A percentile compares a stretch with the other conserved stretches of the same genome.
Conservation (phyloP, 768 basidiomycete species). For the Pleurotus tuber-regium region DNA sequence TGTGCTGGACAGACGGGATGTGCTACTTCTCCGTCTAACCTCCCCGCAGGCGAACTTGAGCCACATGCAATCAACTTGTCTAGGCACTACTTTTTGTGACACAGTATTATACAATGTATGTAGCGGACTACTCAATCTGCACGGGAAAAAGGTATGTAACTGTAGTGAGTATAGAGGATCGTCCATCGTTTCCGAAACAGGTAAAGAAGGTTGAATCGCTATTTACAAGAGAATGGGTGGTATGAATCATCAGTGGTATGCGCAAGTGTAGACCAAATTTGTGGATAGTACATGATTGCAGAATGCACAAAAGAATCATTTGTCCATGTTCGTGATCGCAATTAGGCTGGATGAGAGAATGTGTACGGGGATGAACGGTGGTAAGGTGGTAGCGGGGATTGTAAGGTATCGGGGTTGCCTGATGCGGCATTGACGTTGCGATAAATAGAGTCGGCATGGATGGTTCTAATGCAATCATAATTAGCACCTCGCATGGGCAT, state of each 20-base stretch:
- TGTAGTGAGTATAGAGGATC: too few relatives aligned
- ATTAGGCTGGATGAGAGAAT: slow-evolving; percentile 7
- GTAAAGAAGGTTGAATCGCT: background rate
- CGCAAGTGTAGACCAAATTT: background rate
- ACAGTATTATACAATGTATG: too few relatives aligned
- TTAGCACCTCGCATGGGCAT: background rate
- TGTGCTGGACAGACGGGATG: too few relatives aligned
- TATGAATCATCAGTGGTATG: slow-evolving; percentile 10
- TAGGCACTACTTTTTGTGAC: too few relatives aligned
- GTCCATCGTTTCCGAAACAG: background rate
- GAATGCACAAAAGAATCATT: background rate
- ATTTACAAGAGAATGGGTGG: slow-evolving; percentile 8
- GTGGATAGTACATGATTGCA: background rate
- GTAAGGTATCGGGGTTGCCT: background rate
- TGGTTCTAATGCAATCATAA: background rate
- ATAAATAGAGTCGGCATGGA: slow-evolving; percentile 1
- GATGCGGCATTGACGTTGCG: background rate
- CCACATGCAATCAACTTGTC: too few relatives aligned
- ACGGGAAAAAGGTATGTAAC: too few relatives aligned
- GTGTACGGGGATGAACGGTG: background rate
- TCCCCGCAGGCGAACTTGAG: too few relatives aligned
- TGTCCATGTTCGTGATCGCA: background rate
- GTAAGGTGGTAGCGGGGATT: background rate
- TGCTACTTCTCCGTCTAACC: too few relatives aligned
- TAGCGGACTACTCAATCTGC: too few relatives aligned